A percentile compares a stretch with the other conserved stretches of the same genome.
These are phyloP conservation scores for Osmozyma mogii DNA, from an alignment of 805 yeast genomes.

Conservation along the genomic window DNA sequence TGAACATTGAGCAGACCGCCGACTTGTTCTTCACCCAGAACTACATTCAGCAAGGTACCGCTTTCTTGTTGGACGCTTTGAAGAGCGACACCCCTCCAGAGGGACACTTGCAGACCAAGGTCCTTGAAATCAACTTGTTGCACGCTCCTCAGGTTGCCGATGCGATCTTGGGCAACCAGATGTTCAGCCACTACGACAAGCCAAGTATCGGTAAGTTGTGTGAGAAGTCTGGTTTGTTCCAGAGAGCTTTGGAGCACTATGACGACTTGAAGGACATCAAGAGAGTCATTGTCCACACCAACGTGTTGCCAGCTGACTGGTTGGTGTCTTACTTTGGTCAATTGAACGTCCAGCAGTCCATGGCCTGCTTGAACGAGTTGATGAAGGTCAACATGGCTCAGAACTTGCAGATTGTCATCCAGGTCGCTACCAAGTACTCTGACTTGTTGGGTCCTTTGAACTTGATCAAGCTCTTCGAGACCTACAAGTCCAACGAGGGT, in stretches of 20 bases:
- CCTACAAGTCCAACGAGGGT: slow-evolving; percentile 87
- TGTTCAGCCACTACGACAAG: slow-evolving; percentile 93
- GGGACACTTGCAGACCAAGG: slow-evolving; percentile 91
- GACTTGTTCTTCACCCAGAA: slow-evolving; percentile 94
- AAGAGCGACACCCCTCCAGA: slow-evolving; percentile 91
- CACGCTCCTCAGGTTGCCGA: slow-evolving; percentile 99
- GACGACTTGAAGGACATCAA: slow-evolving; percentile 93
- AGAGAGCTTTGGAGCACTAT: slow-evolving; percentile 93
- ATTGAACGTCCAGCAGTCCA: slow-evolving; percentile 87
- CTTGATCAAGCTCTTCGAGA: slow-evolving; percentile 87
- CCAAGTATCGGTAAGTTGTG: slow-evolving; percentile 87
- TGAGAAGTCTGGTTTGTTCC: slow-evolving; percentile 93
- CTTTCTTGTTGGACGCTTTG: slow-evolving; percentile 89
- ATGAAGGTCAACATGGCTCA: slow-evolving; percentile 69
- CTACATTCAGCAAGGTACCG: slow-evolving; percentile 95
- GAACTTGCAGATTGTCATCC: slow-evolving; percentile 88
- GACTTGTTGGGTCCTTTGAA: slow-evolving; percentile 84
- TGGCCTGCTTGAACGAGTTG: slow-evolving; percentile 81
- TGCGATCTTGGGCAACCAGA: slow-evolving; percentile 91
- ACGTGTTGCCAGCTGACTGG: slow-evolving; percentile 86
- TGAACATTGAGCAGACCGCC: slow-evolving; percentile 80
- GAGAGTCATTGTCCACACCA: slow-evolving; percentile 86
- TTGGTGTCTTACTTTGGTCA: slow-evolving; percentile 87
- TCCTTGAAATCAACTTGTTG: slow-evolving; percentile 83
- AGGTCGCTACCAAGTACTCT: slow-evolving; percentile 93